Percentiles rank a stretch among this genome's conserved stretches.
phyloP scores from a whole-genome alignment of 805 yeast species.

The Pichia rugopelliculosa region DNA sequence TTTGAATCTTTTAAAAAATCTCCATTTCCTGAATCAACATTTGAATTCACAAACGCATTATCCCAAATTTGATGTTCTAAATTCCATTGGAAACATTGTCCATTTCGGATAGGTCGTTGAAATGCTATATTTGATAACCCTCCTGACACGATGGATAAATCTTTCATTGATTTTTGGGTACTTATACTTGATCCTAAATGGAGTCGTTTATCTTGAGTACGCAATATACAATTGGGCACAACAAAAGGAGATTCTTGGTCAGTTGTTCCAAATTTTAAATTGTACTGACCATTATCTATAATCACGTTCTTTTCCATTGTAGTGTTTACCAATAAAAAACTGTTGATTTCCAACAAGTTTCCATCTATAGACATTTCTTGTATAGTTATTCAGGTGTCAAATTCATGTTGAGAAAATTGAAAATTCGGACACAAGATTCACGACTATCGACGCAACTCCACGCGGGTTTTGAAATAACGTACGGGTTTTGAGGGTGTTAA shows the following conservation, averaged over 20 bases:
- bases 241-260: constrained; percentile 36
- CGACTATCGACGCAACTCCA: too few relatives aligned
- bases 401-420: too few relatives aligned
- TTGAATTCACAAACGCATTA: constrained; percentile 45
- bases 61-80: constrained; percentile 89
- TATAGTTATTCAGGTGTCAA: too few relatives aligned
- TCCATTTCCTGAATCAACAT: constrained; percentile 26
- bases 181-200: constrained; percentile 64
- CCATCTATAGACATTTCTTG: too few relatives aligned
- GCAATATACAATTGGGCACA: constrained; percentile 63
- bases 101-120: constrained; percentile 81
- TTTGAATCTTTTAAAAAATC: constrained; percentile 43
- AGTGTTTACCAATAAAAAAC: neutral
- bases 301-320: constrained; percentile 36
- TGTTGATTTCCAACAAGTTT: too few relatives aligned
- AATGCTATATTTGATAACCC: constrained; percentile 53
- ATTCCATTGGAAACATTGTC: constrained; percentile 89
- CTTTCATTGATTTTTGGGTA: constrained; percentile 35
- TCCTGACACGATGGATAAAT: constrained; percentile 31
- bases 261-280: constrained; percentile 58
- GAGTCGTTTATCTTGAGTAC: constrained; percentile 67
- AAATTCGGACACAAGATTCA: too few relatives aligned
- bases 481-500: too few relatives aligned
- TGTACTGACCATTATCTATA: constrained; percentile 86
- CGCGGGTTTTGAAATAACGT: too few relatives aligned